Conservation (phyloP, 163 green algal species). For the Scenedesmus sp. region DNA sequence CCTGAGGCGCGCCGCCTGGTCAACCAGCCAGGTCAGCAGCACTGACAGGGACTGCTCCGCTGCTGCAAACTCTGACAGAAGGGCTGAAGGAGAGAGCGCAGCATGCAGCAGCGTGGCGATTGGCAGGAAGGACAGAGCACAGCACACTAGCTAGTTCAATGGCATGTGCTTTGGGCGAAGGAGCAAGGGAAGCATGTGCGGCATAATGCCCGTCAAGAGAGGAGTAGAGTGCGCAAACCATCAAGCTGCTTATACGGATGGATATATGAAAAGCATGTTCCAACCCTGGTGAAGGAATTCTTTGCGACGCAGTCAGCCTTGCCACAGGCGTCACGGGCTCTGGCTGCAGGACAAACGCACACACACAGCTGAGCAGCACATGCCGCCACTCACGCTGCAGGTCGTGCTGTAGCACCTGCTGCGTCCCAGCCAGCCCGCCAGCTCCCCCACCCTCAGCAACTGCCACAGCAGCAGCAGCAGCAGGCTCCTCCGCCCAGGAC, state of each 20-base stretch:
- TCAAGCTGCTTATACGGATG: no score
- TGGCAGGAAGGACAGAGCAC: neutral
- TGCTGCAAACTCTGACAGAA: constrained; percentile 3
- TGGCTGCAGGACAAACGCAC: neutral
- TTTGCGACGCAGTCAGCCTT: no score
- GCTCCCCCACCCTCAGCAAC: neutral
- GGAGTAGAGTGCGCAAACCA: no score
- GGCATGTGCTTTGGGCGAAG: no score
- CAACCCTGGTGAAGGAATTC: no score
- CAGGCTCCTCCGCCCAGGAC: neutral
- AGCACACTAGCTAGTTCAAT: neutral
- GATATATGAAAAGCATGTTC: no score
- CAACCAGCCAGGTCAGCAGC: constrained; percentile 3
- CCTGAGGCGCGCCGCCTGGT: neutral
- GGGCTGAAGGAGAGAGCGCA: neutral
- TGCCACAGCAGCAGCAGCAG: neutral
- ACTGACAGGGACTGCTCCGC: neutral
- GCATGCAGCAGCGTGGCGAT: neutral
- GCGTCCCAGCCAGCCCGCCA: neutral
- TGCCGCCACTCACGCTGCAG: neutral
- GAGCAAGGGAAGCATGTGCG: no score
- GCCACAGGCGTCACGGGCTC: no score
- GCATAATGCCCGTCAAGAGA: no score
- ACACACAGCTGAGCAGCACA: neutral
- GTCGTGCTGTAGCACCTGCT: constrained; percentile 1